These are phyloP conservation scores for Thelephora terrestris DNA, from an alignment of 1,284 basidiomycete genomes.

Conservation along the genomic window DNA sequence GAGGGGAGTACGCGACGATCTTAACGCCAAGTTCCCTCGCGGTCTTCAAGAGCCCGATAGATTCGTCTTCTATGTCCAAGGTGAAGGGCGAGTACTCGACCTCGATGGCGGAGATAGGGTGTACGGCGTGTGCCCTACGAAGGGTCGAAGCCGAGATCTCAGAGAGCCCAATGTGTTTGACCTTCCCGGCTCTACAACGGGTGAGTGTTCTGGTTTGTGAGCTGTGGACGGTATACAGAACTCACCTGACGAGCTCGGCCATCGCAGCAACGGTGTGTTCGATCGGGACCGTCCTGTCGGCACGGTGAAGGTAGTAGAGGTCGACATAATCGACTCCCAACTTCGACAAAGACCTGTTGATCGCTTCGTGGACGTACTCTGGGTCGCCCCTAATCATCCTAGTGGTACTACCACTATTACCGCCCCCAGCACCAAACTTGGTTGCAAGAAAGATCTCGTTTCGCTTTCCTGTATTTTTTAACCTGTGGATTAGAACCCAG, in stretches of 20 bases:
- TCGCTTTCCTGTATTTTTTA: slow-evolving; percentile 28
- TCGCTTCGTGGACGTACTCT: slow-evolving; percentile 19
- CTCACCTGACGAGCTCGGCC: slow-evolving; percentile 25
- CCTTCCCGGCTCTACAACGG: slow-evolving; percentile 24
- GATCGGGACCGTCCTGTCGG: slow-evolving; percentile 21
- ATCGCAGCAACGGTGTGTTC: slow-evolving; percentile 23
- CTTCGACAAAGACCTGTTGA: slow-evolving; percentile 26
- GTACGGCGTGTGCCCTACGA: slow-evolving; percentile 30
- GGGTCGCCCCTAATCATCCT: slow-evolving; percentile 14
- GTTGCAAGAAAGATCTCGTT: slow-evolving; percentile 36
- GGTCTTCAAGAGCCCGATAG: slow-evolving; percentile 18
- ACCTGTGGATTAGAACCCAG: too few relatives aligned
- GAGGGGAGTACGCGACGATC: slow-evolving; percentile 33
- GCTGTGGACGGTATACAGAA: not conserved
- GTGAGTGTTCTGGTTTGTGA: not conserved
- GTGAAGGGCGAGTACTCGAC: slow-evolving; percentile 37
- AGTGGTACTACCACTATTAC: not conserved
- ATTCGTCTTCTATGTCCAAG: slow-evolving; percentile 22
- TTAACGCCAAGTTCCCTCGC: slow-evolving; percentile 21
- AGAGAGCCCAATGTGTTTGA: slow-evolving; percentile 32
- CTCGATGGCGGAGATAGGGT: slow-evolving; percentile 32
- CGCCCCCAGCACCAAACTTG: slow-evolving; percentile 27
- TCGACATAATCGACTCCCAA: slow-evolving; percentile 29
- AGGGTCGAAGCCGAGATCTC: slow-evolving; percentile 33
- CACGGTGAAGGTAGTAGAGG: slow-evolving; percentile 28